A percentile compares a stretch with the other conserved stretches of the same genome.
phyloP scores from a whole-genome alignment of 2,329 filamentous ascomycete genomes.

The Colletotrichum liaoningense region DNA sequence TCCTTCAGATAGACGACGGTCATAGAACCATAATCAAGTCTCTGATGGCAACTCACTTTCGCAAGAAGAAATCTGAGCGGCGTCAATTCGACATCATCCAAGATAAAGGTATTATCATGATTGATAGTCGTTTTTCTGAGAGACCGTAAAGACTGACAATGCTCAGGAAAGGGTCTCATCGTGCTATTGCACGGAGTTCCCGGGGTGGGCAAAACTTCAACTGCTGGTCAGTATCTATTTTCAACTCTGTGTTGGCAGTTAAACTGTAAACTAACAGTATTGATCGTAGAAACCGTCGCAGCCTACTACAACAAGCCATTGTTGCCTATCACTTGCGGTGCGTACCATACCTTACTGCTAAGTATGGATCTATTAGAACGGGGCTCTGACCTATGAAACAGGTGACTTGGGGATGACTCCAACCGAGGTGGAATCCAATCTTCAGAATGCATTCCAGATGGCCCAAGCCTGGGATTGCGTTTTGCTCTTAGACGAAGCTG shows the following conservation, averaged over 20 bases:
- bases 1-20: neutral
- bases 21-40: constrained; percentile 15
- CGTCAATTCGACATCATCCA: constrained; percentile 52
- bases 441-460: constrained; percentile 1
- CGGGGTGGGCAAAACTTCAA: constrained; percentile 61
- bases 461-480: constrained; percentile 33
- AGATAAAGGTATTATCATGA: constrained; percentile 50
- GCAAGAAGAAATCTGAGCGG: constrained; percentile 51
- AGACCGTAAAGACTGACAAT: neutral
- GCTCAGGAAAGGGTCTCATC: constrained; percentile 48
- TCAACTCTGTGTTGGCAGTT: neutral
- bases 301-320: constrained; percentile 28
- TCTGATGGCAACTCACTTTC: constrained; percentile 47
- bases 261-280: neutral
- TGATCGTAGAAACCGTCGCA: neutral
- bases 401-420: constrained; percentile 14
- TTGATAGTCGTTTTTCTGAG: rapidly evolving
- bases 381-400: constrained; percentile 54
- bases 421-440: constrained; percentile 10
- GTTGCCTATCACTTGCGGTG: constrained; percentile 61
- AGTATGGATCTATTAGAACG: constrained; percentile 50
- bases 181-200: constrained; percentile 59
- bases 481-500: constrained; percentile 19
- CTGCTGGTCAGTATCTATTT: constrained; percentile 42
- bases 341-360: constrained; percentile 58